These are phyloP conservation scores for Neofusicoccum parvum DNA, from an alignment of 2,329 filamentous ascomycete species.

Conservation along the genomic window DNA sequence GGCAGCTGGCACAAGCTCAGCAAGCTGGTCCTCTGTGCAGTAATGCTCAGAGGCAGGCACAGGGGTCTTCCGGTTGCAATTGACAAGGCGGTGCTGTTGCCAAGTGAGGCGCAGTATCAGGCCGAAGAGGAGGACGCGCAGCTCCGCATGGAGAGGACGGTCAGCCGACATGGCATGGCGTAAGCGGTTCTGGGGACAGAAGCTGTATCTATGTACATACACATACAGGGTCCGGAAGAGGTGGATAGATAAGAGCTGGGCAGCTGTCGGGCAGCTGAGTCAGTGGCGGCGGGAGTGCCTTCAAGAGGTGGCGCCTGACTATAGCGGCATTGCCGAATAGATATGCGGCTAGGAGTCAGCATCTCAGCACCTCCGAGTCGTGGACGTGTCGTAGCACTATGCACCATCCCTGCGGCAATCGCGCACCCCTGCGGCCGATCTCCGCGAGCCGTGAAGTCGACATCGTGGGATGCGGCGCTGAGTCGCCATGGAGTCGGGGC, in stretches of 20 bases:
- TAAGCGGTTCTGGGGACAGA: not conserved
- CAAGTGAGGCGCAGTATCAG: constrained; percentile 32
- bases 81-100: constrained; percentile 49
- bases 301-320: not conserved
- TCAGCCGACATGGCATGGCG: constrained; percentile 8
- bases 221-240: not conserved
- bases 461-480: not conserved
- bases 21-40: constrained; percentile 57
- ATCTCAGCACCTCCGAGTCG: not conserved
- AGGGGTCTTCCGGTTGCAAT: constrained; percentile 58
- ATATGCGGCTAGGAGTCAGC: not conserved
- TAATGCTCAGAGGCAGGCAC: constrained; percentile 60
- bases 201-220: not conserved
- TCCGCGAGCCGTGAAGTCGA: not conserved
- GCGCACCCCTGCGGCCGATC: constrained; percentile 8
- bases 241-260: not conserved
- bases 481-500: not conserved
- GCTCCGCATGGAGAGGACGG: constrained; percentile 23
- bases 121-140: constrained; percentile 39
- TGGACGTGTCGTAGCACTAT: not conserved
- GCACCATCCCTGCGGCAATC: constrained; percentile 11
- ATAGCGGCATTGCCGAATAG: too few species aligned
- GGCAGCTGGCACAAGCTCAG: constrained; percentile 53
- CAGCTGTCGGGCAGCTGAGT: not conserved
- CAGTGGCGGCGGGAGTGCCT: not conserved